Evolutionary conservation across 306 rosid species (phyloP).

Genomic region (Sophora flavescens): DNA sequence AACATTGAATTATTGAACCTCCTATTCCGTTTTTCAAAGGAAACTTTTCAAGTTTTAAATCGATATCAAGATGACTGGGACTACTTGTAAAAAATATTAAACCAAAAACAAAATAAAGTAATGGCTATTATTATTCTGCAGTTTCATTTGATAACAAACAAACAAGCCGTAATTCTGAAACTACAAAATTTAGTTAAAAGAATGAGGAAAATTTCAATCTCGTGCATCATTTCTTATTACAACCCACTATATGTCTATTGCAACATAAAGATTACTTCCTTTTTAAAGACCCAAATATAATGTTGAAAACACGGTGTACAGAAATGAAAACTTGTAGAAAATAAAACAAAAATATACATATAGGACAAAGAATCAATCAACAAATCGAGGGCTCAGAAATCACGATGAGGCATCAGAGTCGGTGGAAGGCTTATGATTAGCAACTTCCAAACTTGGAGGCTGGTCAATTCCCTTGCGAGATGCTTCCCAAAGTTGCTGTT

Average conservation of each 20-base stretch:
- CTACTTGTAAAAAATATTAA: not conserved
- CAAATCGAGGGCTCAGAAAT: conserved; percentile 36
- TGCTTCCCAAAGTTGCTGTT: conserved; percentile 98
- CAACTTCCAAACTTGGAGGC: conserved; percentile 48
- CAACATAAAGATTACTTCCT: conserved; percentile 33
- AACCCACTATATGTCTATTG: conserved; percentile 32
- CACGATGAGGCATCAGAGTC: conserved; percentile 66
- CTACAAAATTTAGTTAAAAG: conserved; percentile 45
- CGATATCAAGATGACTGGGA: not conserved
- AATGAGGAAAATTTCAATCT: conserved; percentile 39
- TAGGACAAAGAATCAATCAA: conserved; percentile 48
- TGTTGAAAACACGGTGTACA: conserved; percentile 40
- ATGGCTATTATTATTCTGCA: not conserved
- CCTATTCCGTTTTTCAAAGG: not conserved
- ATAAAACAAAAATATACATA: conserved; percentile 36
- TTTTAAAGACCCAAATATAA: conserved; percentile 37
- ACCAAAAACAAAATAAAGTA: not conserved
- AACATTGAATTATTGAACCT: not conserved
- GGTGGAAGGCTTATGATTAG: conserved; percentile 60
- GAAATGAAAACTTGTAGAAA: conserved; percentile 33
- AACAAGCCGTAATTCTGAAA: conserved; percentile 13
- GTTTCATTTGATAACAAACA: conserved; percentile 22
- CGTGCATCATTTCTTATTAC: not conserved
- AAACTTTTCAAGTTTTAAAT: not conserved
- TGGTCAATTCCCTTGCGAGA: conserved; percentile 90